These are phyloP conservation scores for Neocatenulostroma microsporum DNA, from an alignment of 2,329 filamentous ascomycete species.

Conservation along the genomic window DNA sequence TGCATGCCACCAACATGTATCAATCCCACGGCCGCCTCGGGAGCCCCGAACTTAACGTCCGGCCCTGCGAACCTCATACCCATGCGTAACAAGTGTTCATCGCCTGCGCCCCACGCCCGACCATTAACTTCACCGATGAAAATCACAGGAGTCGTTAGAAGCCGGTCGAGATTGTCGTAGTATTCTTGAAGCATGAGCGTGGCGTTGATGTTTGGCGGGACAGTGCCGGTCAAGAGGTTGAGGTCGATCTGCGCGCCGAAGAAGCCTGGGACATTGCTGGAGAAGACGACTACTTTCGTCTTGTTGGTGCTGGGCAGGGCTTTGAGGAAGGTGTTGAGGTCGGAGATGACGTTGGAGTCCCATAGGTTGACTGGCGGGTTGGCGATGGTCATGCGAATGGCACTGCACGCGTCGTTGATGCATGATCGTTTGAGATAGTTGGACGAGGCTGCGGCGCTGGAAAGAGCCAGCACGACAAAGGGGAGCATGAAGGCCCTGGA, in stretches of 20 bases:
- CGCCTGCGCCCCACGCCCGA: background rate
- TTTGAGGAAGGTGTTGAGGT: background rate
- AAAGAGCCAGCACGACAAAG: too few relatives aligned
- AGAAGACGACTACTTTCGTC: slow-evolving; percentile 2
- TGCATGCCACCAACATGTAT: slow-evolving; percentile 1
- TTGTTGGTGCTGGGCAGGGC: background rate
- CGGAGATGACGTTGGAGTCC: slow-evolving; percentile 1
- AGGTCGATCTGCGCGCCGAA: slow-evolving; percentile 2
- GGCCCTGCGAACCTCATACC: background rate
- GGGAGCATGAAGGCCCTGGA: too few relatives aligned
- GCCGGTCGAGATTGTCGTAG: background rate
- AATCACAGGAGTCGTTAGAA: background rate
- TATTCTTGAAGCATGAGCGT: background rate
- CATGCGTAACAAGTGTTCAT: background rate
- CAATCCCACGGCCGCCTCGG: background rate
- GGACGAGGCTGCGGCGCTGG: background rate
- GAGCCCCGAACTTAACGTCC: background rate
- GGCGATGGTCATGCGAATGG: background rate
- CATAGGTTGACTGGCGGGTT: slow-evolving; percentile 2
- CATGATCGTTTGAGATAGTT: background rate
- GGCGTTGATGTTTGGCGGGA: background rate
- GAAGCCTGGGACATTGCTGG: slow-evolving; percentile 1
- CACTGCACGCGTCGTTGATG: slow-evolving; percentile 1
- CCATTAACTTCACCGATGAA: slow-evolving; percentile 1
- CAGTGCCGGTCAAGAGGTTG: background rate